Base-by-base conservation (phyloP, 169 alveolate species). In the Sarcocystis neurona region DNA sequence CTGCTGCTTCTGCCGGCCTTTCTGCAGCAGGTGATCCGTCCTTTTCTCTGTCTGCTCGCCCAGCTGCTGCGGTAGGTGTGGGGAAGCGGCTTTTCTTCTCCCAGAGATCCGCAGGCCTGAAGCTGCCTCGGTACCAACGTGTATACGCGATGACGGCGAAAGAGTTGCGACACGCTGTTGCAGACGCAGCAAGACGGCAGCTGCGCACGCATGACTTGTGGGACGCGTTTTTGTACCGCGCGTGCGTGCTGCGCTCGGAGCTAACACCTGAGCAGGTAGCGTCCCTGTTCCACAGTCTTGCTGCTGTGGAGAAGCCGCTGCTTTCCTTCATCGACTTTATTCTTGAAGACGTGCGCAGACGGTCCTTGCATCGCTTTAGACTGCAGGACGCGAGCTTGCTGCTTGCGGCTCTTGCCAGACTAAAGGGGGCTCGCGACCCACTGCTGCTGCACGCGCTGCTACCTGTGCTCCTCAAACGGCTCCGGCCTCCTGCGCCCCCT, bases 161-260 rank as follows among this genome's bases (percentile, higher is more conserved):
- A 12, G 79, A 32, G 79, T 50, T 70, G 79, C 47, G 79, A 4
- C 12, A 39, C n/a, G 46, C 79, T n/a, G 30, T 70, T 50, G 53
- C 46, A 3, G 79, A 70, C 32, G 12, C 44, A 46, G 50, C 79
- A n/a, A 46, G 79, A 27, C 79, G 79, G 20, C 79, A 70, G 53
- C 12, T 37, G 5, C 79, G 79, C 32, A 32, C 18, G 53, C 18
- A 39, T 30, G 79, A 70, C 53, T 8, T 70, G 23, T 70, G 79
- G 79, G 79, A 70, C 53, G 79, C 79, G 20, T 70, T 37, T 30
- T n/a, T 70, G 79, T 70, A 70, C 50, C 46, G 79, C 34, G 79
- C 79, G 3, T 46, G 18, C 34, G 79, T 70, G 39, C 79, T 70
- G 30, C 79, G 79, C n/a, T n/a, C 79, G 32, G 53, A 70, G 50